Percentiles rank a stretch among this genome's conserved stretches.
Evolutionary conservation across 768 basidiomycete genomes (phyloP).

Genomic region (Galerina marginata): DNA sequence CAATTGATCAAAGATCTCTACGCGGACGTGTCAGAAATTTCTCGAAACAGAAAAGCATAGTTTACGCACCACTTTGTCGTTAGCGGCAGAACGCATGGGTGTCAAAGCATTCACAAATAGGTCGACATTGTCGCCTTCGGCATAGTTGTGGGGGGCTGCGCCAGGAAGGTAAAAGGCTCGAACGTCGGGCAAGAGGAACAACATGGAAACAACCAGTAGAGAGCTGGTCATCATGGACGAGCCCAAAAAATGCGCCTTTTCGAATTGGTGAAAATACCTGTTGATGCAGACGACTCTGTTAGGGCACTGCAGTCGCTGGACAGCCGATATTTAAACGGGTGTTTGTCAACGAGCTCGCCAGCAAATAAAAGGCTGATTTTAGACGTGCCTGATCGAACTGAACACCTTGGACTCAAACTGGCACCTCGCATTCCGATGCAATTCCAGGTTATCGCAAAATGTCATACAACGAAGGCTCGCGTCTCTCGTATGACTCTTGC

Average conservation of each 20-base stretch:
- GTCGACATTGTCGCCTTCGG: constrained; percentile 72
- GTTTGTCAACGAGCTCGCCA: background rate
- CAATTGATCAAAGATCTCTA: constrained; percentile 94
- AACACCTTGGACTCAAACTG: constrained; percentile 21
- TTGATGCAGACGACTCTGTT: background rate
- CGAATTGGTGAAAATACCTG: background rate
- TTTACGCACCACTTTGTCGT: constrained; percentile 71
- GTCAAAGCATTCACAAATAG: constrained; percentile 89
- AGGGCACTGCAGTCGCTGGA: background rate
- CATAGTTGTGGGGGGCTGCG: constrained; percentile 87
- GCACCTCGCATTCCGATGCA: constrained; percentile 56
- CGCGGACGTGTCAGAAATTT: background rate
- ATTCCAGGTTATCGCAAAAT: constrained; percentile 83
- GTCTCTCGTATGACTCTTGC: constrained; percentile 86
- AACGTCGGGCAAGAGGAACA: constrained; percentile 29
- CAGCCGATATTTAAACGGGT: background rate
- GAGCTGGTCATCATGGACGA: constrained; percentile 4
- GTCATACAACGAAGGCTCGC: constrained; percentile 80
- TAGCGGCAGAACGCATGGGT: constrained; percentile 74
- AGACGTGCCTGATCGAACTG: background rate
- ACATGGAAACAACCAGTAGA: constrained; percentile 4
- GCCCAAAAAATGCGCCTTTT: background rate
- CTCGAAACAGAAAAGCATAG: background rate
- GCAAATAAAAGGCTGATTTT: constrained; percentile 14
- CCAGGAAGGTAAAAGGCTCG: constrained; percentile 91